phyloP scores from a whole-genome alignment of 1,284 basidiomycete genomes.

The Stereum hirsutum region DNA sequence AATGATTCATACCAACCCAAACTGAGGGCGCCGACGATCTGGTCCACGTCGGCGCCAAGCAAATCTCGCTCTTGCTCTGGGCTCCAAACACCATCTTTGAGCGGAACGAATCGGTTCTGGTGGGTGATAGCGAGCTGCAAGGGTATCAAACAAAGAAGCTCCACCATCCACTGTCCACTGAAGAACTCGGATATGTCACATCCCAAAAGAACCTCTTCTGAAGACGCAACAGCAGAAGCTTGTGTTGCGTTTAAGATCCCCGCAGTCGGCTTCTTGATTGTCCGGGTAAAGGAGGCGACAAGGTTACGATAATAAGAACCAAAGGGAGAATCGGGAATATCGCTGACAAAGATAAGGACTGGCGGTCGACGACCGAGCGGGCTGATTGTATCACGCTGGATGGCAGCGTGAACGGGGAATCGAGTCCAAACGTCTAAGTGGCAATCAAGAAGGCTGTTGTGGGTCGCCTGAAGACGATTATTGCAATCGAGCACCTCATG shows the following conservation, averaged over 20 bases:
- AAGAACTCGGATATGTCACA: conserved; percentile 26
- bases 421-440: conserved; percentile 55
- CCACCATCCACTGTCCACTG: conserved; percentile 55
- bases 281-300: conserved; percentile 34
- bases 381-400: conserved; percentile 36
- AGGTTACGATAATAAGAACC: conserved; percentile 33
- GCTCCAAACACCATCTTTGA: conserved; percentile 49
- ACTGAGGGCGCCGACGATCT: conserved; percentile 44
- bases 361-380: conserved; percentile 22
- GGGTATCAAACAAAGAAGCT: conserved; percentile 53
- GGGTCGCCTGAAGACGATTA: conserved; percentile 14
- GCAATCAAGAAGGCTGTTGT: conserved; percentile 48
- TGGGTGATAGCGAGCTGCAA: conserved; percentile 51
- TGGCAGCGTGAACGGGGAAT: conserved; percentile 48
- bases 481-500: conserved; percentile 2
- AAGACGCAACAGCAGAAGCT: background rate
- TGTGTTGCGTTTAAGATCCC: conserved; percentile 22
- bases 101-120: conserved; percentile 49
- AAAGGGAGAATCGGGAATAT: conserved; percentile 25
- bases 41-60: conserved; percentile 48
- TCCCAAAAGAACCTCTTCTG: background rate
- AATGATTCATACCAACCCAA: conserved; percentile 63
- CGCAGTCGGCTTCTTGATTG: conserved; percentile 42
- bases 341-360: conserved; percentile 35
- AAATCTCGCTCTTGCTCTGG: conserved; percentile 38